phyloP scores from a whole-genome alignment of 2,329 filamentous ascomycete species.

The Calonectria honghensis region DNA sequence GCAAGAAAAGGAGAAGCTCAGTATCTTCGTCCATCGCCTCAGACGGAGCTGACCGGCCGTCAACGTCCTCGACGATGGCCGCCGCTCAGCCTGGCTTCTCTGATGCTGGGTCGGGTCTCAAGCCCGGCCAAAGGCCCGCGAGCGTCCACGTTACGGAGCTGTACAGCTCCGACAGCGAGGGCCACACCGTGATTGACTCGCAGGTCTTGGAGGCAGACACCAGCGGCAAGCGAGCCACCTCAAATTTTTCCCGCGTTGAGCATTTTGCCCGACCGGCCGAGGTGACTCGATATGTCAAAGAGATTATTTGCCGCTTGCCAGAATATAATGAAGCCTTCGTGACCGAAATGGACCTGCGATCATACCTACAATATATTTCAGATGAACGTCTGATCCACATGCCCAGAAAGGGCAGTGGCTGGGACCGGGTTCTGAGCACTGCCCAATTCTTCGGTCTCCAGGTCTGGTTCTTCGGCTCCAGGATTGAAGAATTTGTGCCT shows the following conservation, averaged over 20 bases:
- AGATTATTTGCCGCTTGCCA: conserved; percentile 44
- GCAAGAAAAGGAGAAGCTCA: conserved; percentile 35
- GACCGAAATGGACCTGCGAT: conserved; percentile 46
- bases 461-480: conserved; percentile 60
- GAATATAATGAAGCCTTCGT: conserved; percentile 51
- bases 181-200: conserved; percentile 21
- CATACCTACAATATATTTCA: conserved; percentile 61
- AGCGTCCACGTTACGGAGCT: conserved; percentile 23
- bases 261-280: conserved; percentile 44
- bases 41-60: conserved; percentile 18
- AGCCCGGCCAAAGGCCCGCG: not conserved
- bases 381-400: conserved; percentile 64
- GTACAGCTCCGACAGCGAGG: conserved; percentile 29
- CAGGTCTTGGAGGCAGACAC: not conserved
- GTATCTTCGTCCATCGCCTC: conserved; percentile 26
- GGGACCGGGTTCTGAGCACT: conserved; percentile 63
- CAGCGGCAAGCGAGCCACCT: conserved; percentile 33
- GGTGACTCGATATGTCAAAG: conserved; percentile 45
- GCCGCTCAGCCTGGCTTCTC: conserved; percentile 19
- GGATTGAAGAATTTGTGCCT: conserved; percentile 54
- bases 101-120: conserved; percentile 6
- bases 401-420: conserved; percentile 63
- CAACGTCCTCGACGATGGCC: conserved; percentile 26
- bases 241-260: not conserved
- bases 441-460: conserved; percentile 65